phyloP scores from a whole-genome alignment of 257 asterid genomes.

The Cynanchum wilfordii region DNA sequence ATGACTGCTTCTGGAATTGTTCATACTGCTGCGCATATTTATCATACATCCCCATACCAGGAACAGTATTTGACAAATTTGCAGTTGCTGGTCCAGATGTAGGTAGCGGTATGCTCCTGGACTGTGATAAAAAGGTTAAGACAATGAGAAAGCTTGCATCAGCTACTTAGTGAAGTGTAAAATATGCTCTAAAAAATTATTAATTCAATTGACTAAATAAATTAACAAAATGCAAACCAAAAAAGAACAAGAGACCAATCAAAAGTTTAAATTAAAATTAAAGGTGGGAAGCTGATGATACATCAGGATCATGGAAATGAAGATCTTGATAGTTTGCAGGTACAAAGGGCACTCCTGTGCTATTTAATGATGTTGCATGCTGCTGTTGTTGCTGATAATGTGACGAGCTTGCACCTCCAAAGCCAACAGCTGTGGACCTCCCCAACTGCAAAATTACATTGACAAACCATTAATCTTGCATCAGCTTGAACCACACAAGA shows the following conservation, averaged over 20 bases:
- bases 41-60: conserved; percentile 40
- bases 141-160: not conserved
- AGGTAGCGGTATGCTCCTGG: conserved; percentile 29
- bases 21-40: conserved; percentile 61
- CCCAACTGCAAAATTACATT: conserved; percentile 51
- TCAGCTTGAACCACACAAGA: conserved; percentile 1
- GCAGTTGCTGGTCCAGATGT: conserved; percentile 27
- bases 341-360: conserved; percentile 57
- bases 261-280: conserved; percentile 8
- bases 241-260: not conserved
- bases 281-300: conserved; percentile 10
- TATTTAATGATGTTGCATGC: conserved; percentile 60
- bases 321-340: conserved; percentile 65
- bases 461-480: conserved; percentile 15
- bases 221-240: not conserved
- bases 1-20: conserved; percentile 66
- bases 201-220: not conserved
- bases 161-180: not conserved
- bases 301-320: conserved; percentile 74
- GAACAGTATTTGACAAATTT: conserved; percentile 25
- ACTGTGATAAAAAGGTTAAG: conserved; percentile 16
- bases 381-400: conserved; percentile 68
- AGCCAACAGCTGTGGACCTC: conserved; percentile 67
- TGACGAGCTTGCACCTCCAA: conserved; percentile 68
- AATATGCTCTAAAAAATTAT: not conserved